phyloP scores from a whole-genome alignment of 148 eudicot species.

The Cornus florida region DNA sequence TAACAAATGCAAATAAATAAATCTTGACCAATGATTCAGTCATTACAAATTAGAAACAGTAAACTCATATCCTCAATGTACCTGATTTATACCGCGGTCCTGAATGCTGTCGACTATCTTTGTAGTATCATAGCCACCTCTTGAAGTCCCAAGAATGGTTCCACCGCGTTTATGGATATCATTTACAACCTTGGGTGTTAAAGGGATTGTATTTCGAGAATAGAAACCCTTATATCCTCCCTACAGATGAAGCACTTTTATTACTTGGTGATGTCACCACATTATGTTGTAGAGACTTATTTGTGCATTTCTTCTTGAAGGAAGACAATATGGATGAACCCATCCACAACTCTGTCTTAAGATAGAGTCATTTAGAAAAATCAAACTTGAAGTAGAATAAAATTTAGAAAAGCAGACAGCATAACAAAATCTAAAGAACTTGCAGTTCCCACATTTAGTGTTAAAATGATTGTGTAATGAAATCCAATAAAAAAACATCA shows the following conservation, averaged over 20 bases:
- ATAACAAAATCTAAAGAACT: not conserved
- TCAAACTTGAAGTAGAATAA: not conserved
- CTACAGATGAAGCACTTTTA: slow-evolving; percentile 29
- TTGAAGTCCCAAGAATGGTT: slow-evolving; percentile 76
- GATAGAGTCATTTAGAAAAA: not conserved
- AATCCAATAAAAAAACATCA: not conserved
- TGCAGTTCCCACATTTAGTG: not conserved
- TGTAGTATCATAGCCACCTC: slow-evolving; percentile 77
- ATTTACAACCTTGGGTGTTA: slow-evolving; percentile 80
- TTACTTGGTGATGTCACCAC: slow-evolving; percentile 1
- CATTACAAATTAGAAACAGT: not conserved
- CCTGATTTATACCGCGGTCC: slow-evolving; percentile 94
- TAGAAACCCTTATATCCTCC: slow-evolving; percentile 94
- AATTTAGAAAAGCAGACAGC: too few species aligned
- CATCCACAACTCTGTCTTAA: not conserved
- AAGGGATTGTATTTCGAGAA: slow-evolving; percentile 59
- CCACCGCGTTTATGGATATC: slow-evolving; percentile 93
- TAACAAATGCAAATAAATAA: not conserved
- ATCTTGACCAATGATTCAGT: not conserved
- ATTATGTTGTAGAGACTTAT: slow-evolving; percentile 1
- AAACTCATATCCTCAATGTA: slow-evolving; percentile 8
- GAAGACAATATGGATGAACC: not conserved
- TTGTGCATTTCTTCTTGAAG: not conserved
- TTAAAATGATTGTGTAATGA: not conserved
- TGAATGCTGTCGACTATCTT: slow-evolving; percentile 93